Conservation (phyloP, 1,139 yeast species). For the Wickerhamiella infanticola region DNA sequence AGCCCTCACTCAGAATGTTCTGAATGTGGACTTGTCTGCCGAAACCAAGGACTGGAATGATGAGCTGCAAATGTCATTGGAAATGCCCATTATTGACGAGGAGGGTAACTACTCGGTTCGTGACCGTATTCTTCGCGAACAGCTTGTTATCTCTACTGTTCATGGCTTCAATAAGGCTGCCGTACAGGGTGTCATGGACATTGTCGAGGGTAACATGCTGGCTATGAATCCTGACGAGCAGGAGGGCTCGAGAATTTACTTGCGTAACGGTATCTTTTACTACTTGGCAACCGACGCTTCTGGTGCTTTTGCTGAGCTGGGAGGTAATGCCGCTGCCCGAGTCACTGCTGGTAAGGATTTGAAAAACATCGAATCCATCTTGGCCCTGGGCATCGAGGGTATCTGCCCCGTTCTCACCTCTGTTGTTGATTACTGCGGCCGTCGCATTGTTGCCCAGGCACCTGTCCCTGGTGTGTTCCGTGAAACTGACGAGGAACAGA, state of each 20-base stretch:
- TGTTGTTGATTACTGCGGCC: conserved; percentile 79
- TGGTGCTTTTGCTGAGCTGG: conserved; percentile 47
- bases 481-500: conserved; percentile 28
- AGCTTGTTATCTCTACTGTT: conserved; percentile 53
- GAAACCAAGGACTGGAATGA: conserved; percentile 53
- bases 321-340: conserved; percentile 80
- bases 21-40: conserved; percentile 8
- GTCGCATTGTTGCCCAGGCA: conserved; percentile 78
- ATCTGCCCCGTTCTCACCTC: conserved; percentile 63
- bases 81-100: conserved; percentile 33
- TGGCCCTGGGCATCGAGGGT: conserved; percentile 48
- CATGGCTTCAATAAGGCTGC: conserved; percentile 69
- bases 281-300: conserved; percentile 65
- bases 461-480: conserved; percentile 94
- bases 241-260: conserved; percentile 43
- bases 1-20: conserved; percentile 46
- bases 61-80: conserved; percentile 71
- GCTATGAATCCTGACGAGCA: conserved; percentile 73
- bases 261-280: conserved; percentile 75
- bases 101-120: conserved; percentile 29
- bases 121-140: conserved; percentile 64
- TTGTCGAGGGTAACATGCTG: conserved; percentile 54
- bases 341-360: conserved; percentile 70
- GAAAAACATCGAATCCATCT: conserved; percentile 51
- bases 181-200: conserved; percentile 61